Conservation (phyloP, 345 rosid species). For the Reutealis trisperma region DNA sequence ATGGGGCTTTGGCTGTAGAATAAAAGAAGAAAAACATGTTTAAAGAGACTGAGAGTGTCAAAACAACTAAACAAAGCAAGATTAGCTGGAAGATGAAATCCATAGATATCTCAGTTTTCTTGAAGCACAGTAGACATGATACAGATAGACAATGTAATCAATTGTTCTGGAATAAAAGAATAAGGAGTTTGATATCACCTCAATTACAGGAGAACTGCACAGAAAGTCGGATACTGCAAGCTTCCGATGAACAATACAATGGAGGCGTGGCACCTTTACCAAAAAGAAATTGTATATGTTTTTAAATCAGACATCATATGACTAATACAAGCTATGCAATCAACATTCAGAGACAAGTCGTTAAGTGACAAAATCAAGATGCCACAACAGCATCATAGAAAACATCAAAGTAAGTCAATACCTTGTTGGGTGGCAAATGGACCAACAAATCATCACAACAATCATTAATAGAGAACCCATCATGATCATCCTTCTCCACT, state of each 20-base stretch:
- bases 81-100: not conserved
- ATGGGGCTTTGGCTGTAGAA: constrained; percentile 56
- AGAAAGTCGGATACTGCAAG: constrained; percentile 67
- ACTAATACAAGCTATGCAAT: not conserved
- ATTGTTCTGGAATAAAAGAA: not conserved
- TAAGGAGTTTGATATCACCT: constrained; percentile 42
- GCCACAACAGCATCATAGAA: not conserved
- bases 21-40: constrained; percentile 8
- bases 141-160: not conserved
- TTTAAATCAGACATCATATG: not conserved
- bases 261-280: constrained; percentile 79
- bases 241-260: constrained; percentile 80
- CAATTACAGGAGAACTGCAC: constrained; percentile 43
- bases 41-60: not conserved
- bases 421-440: constrained; percentile 64
- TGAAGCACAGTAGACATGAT: not conserved
- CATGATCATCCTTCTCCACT: constrained; percentile 41
- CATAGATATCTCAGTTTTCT: not conserved
- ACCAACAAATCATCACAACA: constrained; percentile 50
- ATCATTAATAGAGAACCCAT: constrained; percentile 43
- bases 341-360: not conserved
- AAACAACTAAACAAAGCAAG: not conserved
- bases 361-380: not conserved
- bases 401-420: constrained; percentile 5
- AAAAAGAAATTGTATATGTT: not conserved